Base-by-base conservation (phyloP, 352 stramenopile species). In the Pythium sukuiense region DNA sequence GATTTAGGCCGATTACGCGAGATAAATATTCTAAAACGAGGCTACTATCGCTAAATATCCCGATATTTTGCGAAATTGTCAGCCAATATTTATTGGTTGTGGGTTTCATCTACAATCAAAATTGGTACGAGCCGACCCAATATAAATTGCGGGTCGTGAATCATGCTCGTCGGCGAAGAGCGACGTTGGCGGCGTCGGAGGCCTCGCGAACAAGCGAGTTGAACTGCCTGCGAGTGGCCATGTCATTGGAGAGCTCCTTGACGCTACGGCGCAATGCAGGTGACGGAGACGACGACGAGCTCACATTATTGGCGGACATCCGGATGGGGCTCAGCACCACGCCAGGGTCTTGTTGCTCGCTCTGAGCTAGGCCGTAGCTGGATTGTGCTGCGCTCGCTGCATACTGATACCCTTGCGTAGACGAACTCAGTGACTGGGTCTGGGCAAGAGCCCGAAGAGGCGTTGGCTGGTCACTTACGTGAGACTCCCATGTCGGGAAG, bases 171-270 rank as follows among this genome's bases (percentile, higher is more conserved):
- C 59, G 67, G 20, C 67, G 67, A 7, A 73, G 52, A 8, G 30
- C 67, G 30, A 69, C 39, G 33, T n/a, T 63, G 48, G 67, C 67
- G 13, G 67, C 67, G 35, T 69, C 61, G 5, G 67, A 69, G 14
- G 67, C 67, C 24, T 73, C 67, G 0, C 67, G 67, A 18, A 73
- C 26, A n/a, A 73, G 67, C 16, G 56, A 55, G 7, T 69, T 43
- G 43, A 73, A 69, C 49, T 72, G 66, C 24, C 45, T 64, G 6
- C 39, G 43, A 24, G 30, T 55, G 29, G 16, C 37, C 16, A 6
- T 61, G n/a, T 70, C 63, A 18, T 3, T 55, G 8, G 45, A 13
- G 3, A 55, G 35, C 6, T 61, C 37, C 13, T 49, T 50, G 16
- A 60, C n/a, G 45, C 24, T 32, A 16, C 18, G 16, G 13, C 27